These are phyloP conservation scores for Adansonia madagascariensis DNA, from an alignment of 441 rosid genomes.

Conservation along the genomic window DNA sequence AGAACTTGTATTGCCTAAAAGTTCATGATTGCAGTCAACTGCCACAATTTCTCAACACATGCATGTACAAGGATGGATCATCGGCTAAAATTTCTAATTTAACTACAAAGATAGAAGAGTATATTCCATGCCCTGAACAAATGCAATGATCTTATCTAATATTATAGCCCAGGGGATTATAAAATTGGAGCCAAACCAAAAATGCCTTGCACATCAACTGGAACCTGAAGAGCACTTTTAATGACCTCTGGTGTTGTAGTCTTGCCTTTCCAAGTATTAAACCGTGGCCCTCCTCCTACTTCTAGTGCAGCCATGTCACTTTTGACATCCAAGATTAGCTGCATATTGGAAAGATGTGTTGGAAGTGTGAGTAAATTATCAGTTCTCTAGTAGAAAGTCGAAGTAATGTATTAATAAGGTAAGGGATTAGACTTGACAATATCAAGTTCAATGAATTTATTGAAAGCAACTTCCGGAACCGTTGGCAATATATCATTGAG, in stretches of 20 bases:
- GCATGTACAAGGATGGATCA: too few relatives aligned
- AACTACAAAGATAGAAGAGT: not conserved
- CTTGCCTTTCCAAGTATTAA: conserved; percentile 78
- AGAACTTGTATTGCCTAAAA: too few relatives aligned
- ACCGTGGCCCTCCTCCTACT: conserved; percentile 98
- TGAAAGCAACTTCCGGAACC: not conserved
- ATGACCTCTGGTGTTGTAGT: conserved; percentile 67
- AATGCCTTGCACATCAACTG: conserved; percentile 61
- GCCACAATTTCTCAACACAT: too few relatives aligned
- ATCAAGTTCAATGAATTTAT: not conserved
- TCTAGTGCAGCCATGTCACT: conserved; percentile 91
- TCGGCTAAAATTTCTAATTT: not conserved
- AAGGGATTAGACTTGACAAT: not conserved
- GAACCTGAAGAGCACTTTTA: conserved; percentile 49
- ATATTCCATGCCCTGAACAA: not conserved
- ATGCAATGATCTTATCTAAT: not conserved
- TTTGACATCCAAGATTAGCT: conserved; percentile 73
- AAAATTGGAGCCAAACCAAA: conserved; percentile 58
- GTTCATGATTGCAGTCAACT: too few relatives aligned
- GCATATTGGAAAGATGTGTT: conserved; percentile 24
- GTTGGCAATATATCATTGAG: not conserved
- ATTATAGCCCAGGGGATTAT: conserved; percentile 87
- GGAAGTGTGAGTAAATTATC: not conserved
- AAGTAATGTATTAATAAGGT: not conserved
- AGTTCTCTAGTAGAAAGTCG: not conserved